Conservation (phyloP, 2,329 filamentous ascomycete genomes). For the Chrysoporthe austroafricana region DNA sequence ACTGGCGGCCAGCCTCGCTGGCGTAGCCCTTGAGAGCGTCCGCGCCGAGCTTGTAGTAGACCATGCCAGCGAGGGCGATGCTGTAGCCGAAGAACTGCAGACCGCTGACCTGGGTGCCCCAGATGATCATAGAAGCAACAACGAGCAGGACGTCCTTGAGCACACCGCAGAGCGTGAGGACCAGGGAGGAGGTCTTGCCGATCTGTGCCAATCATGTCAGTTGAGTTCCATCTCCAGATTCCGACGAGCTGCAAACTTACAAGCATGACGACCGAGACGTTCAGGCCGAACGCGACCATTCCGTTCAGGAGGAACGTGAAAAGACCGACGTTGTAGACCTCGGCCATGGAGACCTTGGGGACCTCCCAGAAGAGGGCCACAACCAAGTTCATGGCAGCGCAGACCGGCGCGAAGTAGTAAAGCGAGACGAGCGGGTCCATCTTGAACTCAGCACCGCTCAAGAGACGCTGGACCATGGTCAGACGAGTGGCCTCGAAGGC, state of each 20-base stretch:
- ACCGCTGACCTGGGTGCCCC: slow-evolving; percentile 73
- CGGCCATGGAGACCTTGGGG: slow-evolving; percentile 67
- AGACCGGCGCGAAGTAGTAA: slow-evolving; percentile 88
- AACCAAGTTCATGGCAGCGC: slow-evolving; percentile 78
- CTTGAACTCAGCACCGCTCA: slow-evolving; percentile 85
- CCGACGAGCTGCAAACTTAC: slow-evolving; percentile 53
- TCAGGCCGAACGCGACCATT: slow-evolving; percentile 77
- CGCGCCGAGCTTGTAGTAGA: slow-evolving; percentile 84
- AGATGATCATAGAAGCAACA: slow-evolving; percentile 78
- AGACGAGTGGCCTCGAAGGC: slow-evolving; percentile 81
- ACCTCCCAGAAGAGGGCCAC: slow-evolving; percentile 77
- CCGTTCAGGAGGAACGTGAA: slow-evolving; percentile 77
- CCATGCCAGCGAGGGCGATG: slow-evolving; percentile 77
- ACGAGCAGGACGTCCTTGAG: slow-evolving; percentile 88
- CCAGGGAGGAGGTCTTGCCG: slow-evolving; percentile 83
- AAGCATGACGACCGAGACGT: slow-evolving; percentile 84
- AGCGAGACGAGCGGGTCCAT: slow-evolving; percentile 89
- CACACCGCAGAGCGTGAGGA: slow-evolving; percentile 85
- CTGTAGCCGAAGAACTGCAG: slow-evolving; percentile 85
- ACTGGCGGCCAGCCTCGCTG: slow-evolving; percentile 72
- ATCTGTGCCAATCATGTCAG: slow-evolving; percentile 61
- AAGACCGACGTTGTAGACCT: slow-evolving; percentile 74
- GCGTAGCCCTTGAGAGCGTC: slow-evolving; percentile 84
- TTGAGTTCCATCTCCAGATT: not conserved
- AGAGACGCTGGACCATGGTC: slow-evolving; percentile 81